Evolutionary conservation across 2,329 filamentous ascomycete species (phyloP).

Genomic region (Xylogone sp.): DNA sequence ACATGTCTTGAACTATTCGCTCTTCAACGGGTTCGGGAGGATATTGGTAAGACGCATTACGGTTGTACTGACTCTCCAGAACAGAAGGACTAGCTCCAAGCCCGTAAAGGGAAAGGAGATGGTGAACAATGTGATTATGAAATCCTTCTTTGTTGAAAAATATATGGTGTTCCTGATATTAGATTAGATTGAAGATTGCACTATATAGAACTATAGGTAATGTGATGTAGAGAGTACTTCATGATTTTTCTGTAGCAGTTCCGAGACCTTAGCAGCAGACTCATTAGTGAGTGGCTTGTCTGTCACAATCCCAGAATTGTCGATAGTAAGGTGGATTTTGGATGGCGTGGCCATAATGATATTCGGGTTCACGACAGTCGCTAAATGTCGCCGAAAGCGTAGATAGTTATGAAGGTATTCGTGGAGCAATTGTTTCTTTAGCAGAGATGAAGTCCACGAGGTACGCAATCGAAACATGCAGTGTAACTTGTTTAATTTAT

Average conservation of each 20-base stretch:
- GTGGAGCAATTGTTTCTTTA: background rate
- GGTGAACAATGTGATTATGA: constrained; percentile 82
- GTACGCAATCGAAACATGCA: too few relatives aligned
- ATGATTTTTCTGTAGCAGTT: constrained; percentile 74
- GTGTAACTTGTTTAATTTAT: too few relatives aligned
- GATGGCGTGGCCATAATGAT: constrained; percentile 26
- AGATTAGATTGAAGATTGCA: constrained; percentile 23
- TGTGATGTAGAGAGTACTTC: constrained; percentile 41
- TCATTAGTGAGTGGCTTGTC: constrained; percentile 47
- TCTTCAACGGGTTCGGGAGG: constrained; percentile 43
- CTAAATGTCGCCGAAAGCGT: background rate
- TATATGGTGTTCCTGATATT: constrained; percentile 65
- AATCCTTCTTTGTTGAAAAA: constrained; percentile 75
- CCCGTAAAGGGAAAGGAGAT: constrained; percentile 72
- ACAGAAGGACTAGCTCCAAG: constrained; percentile 60
- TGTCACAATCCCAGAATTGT: constrained; percentile 47
- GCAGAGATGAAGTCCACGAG: background rate
- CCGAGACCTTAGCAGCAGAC: constrained; percentile 57
- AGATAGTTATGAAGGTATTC: background rate
- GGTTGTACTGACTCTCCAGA: constrained; percentile 61
- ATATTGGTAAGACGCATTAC: constrained; percentile 65
- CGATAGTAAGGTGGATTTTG: constrained; percentile 42
- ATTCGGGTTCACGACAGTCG: background rate
- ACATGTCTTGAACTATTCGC: constrained; percentile 43
- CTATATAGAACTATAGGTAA: too few relatives aligned